A percentile compares a stretch with the other conserved stretches of the same genome.
These are phyloP conservation scores for Colletotrichum lini DNA, from an alignment of 2,329 filamentous ascomycete species.

Conservation along the genomic window DNA sequence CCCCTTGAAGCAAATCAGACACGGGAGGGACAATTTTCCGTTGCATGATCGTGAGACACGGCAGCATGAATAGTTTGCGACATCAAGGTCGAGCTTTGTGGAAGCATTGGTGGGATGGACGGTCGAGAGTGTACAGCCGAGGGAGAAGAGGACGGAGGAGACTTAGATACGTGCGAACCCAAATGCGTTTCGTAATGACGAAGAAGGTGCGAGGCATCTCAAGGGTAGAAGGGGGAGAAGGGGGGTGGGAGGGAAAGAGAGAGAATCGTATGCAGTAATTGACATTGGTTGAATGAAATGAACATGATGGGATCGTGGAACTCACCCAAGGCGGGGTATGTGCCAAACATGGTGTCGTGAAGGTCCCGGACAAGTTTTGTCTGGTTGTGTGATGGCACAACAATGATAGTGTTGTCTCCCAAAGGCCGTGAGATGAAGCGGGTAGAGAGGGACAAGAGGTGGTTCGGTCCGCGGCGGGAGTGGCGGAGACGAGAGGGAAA, in stretches of 20 bases:
- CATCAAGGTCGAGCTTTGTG: constrained; percentile 3
- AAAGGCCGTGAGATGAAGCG: constrained; percentile 14
- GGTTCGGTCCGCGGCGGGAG: constrained; percentile 19
- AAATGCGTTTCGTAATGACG: neutral
- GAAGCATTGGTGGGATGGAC: constrained; percentile 20
- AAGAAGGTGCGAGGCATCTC: neutral
- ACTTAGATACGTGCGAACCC: neutral
- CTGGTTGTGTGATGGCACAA: constrained; percentile 21
- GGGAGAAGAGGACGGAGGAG: neutral
- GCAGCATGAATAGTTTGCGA: constrained; percentile 41
- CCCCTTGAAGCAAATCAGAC: constrained; percentile 31
- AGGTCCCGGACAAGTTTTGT: constrained; percentile 6
- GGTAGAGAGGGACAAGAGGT: constrained; percentile 6
- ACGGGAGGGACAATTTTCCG: constrained; percentile 45
- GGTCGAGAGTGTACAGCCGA: neutral
- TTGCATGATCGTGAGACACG: constrained; percentile 45
- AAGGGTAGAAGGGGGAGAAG: too few species aligned
- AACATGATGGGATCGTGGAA: constrained; percentile 32
- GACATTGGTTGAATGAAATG: constrained; percentile 11
- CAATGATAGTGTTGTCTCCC: neutral
- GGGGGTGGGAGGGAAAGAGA: too few species aligned
- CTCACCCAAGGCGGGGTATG: constrained; percentile 58
- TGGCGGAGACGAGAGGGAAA: constrained; percentile 8
- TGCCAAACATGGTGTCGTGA: constrained; percentile 59
- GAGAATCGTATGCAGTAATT: neutral